These are phyloP conservation scores for Bruguiera hainesii DNA, from an alignment of 441 rosid genomes.

Conservation along the genomic window DNA sequence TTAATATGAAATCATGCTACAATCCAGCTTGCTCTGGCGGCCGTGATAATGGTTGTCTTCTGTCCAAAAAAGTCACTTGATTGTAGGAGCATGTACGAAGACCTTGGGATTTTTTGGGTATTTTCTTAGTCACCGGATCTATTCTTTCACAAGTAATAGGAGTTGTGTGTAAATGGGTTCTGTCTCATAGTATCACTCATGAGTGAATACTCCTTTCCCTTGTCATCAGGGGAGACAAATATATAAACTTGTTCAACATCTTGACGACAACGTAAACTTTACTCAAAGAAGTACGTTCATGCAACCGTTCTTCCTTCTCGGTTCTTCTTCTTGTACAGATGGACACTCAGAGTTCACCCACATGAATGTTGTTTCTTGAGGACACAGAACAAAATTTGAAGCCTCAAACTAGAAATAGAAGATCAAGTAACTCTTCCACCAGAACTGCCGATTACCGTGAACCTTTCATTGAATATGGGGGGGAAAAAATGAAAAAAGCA, in stretches of 20 bases:
- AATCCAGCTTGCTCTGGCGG: conserved; percentile 35
- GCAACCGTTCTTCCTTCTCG: too few relatives aligned
- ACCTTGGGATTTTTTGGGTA: not conserved
- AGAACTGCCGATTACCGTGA: too few relatives aligned
- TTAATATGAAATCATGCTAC: conserved; percentile 44
- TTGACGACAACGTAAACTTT: not conserved
- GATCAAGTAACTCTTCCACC: too few relatives aligned
- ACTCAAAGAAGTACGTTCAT: not conserved
- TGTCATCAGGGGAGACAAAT: not conserved
- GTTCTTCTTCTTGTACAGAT: too few relatives aligned
- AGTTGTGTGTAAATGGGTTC: conserved; percentile 1
- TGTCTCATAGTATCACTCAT: not conserved
- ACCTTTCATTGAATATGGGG: too few relatives aligned
- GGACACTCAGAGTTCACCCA: too few relatives aligned
- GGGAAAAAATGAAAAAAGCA: too few relatives aligned
- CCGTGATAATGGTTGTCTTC: conserved; percentile 28
- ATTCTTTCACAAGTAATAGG: not conserved
- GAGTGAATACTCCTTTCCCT: not conserved
- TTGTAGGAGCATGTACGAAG: conserved; percentile 1
- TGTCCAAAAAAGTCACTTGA: conserved; percentile 26
- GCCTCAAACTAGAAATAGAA: too few relatives aligned
- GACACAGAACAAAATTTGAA: too few relatives aligned
- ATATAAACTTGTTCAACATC: too few relatives aligned
- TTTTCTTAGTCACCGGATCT: not conserved
- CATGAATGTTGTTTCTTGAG: too few relatives aligned